Base-by-base conservation (phyloP, 148 eudicot species). In the Persicaria maculosa region DNA sequence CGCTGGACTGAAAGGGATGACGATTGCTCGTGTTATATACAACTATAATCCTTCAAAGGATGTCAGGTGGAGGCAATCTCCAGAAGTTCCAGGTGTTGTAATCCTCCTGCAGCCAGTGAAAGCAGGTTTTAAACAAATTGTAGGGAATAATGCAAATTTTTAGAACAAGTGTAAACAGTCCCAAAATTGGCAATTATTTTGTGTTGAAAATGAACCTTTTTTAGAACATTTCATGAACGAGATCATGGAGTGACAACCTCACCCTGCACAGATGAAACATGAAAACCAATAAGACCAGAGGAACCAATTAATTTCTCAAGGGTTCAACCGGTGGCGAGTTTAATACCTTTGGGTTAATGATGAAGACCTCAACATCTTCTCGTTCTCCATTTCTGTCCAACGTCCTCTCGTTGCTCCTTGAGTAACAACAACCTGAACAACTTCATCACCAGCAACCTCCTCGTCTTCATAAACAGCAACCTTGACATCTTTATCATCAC, bases 41-140 rank as follows among this genome's bases (percentile, higher is more conserved):
- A 64, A 2, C 69, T 64, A 64, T 65, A 46, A 65, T 55, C 68
- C 46, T 82, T 86, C 80, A 84, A 58, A 16, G 4, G 17, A 81
- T 78, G 73, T 47, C 54, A 74, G 86, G 87, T 65, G 89, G 88
- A 14, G 97, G 93, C 70, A 93, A 74, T 83, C 78, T 93, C 97
- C 98, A 93, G 86, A 79, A 93, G 81, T 93, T 91, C 98, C 93
- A 93, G 16, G 86, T 68, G 78, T 93, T 93, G 82, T 71, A 93
- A 80, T 88, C 97, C 85, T 93, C 98, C 97, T 91, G 89, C 40
- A 81, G 78, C 12, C 71, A 0, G 40, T 40, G 50, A 25, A 45
- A 64, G 74, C 0, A 0, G 22, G 22, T 22, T 22, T 22, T 22
- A 22, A 22, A 22, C 22, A 22, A 22, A 22, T 22, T 22, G 22